Evolutionary conservation across 129 eudicot genomes (phyloP), one percentile per base, ranked within the genome.

Genomic region (Calendula officinalis): DNA sequence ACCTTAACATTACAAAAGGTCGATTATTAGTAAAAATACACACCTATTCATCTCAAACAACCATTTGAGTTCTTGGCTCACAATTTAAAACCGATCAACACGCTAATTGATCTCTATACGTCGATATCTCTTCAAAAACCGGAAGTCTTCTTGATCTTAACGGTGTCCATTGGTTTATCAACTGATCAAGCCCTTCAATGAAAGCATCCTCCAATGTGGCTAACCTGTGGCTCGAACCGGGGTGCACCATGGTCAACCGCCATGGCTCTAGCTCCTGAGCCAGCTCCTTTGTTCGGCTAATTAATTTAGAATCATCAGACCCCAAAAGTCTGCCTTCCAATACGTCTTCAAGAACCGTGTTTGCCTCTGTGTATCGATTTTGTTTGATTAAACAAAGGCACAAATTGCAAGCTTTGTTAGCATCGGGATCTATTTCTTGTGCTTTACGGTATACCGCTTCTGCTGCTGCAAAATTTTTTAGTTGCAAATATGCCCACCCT

Each of bases 401-500:
- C 67, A 89, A 39, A 49, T 89, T 89, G 71, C 87, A 85, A 35
- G 94, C 87, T 69, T 85, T 89, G 77, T 85, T 89, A 70, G 90
- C 85, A 22, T 89, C 94, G 0, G 96, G 87, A 66, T 85, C 96
- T 27, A 85, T 78, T 70, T 80, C 56, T 39, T 82, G 96, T n/a
- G 94, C 90, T 68, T 85, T 85, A 30, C 83, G 81, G 35, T 89
- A 89, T 33, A 82, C 94, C 3, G 60, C 83, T 59, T 89, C 96
- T 7, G 94, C 96, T 13, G 85, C 87, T 52, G 73, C 71, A 54
- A 68, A 89, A 34, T 85, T 85, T 13, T 62, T 60, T 71, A 82
- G 81, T 74, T 89, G 96, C 90, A 89, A 73, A 56, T 85, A 89
- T 2, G 90, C 91, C 96, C 96, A 89, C 11, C 96, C 96, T 66